Percentiles rank a stretch among this genome's conserved stretches.
These are phyloP conservation scores for Ceratocystis smalleyi DNA, from an alignment of 2,329 filamentous ascomycete species.

Conservation along the genomic window DNA sequence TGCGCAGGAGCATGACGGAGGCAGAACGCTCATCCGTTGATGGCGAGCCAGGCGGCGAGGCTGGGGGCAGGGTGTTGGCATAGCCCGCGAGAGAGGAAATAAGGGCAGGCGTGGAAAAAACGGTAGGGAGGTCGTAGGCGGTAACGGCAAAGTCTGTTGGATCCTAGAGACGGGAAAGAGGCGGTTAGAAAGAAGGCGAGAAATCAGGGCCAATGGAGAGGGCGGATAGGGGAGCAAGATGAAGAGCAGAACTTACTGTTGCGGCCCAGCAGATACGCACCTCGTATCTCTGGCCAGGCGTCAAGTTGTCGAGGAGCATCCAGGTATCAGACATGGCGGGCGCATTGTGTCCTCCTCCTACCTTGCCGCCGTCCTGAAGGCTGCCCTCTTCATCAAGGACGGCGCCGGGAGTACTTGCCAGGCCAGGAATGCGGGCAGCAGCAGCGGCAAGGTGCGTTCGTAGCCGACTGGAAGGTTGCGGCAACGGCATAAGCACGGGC, in stretches of 20 bases:
- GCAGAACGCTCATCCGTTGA: conserved; percentile 26
- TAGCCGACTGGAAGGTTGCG: conserved; percentile 30
- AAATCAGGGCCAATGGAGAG: neutral
- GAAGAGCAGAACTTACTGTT: conserved; percentile 45
- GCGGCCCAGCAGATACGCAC: conserved; percentile 86
- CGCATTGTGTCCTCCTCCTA: conserved; percentile 19
- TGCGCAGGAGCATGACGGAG: conserved; percentile 49
- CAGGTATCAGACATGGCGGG: conserved; percentile 53
- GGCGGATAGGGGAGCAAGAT: neutral
- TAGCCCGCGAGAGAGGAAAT: conserved; percentile 49
- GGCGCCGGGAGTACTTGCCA: too few relatives aligned
- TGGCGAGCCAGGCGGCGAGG: neutral
- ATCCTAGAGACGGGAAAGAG: conserved; percentile 43
- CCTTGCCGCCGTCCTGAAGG: too few relatives aligned
- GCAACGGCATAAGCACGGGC: conserved; percentile 44
- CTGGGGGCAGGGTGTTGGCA: conserved; percentile 25
- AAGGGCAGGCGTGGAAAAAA: conserved; percentile 47
- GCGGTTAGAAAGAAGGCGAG: neutral
- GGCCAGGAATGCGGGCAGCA: neutral
- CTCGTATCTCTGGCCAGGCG: conserved; percentile 68
- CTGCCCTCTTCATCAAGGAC: too few relatives aligned
- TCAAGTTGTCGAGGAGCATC: conserved; percentile 59
- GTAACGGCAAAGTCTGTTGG: conserved; percentile 64
- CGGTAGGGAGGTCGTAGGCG: conserved; percentile 43
- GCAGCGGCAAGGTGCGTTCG: conserved; percentile 48